Base-by-base conservation (phyloP, 192 early-diverging fungal genomes). In the Linnemannia elongata region DNA sequence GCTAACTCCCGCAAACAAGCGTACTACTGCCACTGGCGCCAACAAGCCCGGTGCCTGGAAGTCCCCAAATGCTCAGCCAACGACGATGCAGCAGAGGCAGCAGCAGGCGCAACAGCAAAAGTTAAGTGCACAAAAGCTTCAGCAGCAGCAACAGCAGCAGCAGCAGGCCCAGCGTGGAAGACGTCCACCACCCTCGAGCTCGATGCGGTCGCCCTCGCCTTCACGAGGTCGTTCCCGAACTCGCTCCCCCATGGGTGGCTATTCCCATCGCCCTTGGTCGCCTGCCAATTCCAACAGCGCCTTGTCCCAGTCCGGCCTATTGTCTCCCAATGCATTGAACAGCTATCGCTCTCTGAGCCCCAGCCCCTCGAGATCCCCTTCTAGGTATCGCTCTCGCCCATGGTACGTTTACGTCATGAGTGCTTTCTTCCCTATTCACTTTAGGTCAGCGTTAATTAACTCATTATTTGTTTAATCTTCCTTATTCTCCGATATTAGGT, bases 321-420 rank as follows among this genome's bases (percentile, higher is more conserved):
- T 87, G 60, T 69, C 78, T 0, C 45, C 76, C 1, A 60, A 39
- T 30, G 69, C 71, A 12, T 47, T 87, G 63, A 87, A 87, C 68
- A 81, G 49, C 80, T 87, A 87, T 38, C 79, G 85, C 17, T 87
- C 85, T 2, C 66, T 87, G 44, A 87, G 85, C 54, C 85, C 85
- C 7, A 87, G 85, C 44, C 85, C 85, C 22, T 77, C 79, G 35
- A 42, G 85, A 35, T 80, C 79, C 4, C 79, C 79, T 69, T 41
- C 72, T 44, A 45, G 79, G 18, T 57, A 54, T 45, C 60, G 76
- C 15, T 69, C 72, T 54, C 79, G 85, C 17, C 85, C 85, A 74
- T 87, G 85, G 85, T 86, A 77, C 71, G 69, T 47, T 44, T 57
- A 30, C 44, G 1, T n/a, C 41, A 35, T 18, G 69, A 22, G 18